Evolutionary conservation across 176 grass and related monocot genomes (phyloP), one percentile per base, ranked within the genome.

Genomic region (Triticum dicoccoides): DNA sequence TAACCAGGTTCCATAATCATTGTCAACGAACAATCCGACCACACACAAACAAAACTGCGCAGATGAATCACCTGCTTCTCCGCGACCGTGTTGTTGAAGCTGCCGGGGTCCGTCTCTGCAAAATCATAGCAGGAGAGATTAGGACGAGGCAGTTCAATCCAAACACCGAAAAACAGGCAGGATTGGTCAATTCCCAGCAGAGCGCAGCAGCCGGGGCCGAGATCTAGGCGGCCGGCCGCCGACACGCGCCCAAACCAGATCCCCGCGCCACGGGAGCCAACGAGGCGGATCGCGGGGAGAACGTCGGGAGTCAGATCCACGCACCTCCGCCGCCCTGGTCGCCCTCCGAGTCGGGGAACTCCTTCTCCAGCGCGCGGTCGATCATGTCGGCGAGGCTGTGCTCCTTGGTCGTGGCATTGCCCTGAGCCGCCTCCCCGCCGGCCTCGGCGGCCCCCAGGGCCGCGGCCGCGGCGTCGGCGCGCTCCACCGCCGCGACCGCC

Each of bases 331-430:
- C 90, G 77, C 85, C 89, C 92, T 98, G 96, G 73, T 98, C 93
- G 79, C 86, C 89, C 80, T 95, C 93, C 24, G 96, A 94, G 71
- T 98, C 96, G 39, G 96, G 89, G 84, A 98, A 98, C 87, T 98
- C 96, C 79, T 98, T 98, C 90, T 96, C 91, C 34, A 98, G 96
- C 69, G 96, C 96, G 67, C 96, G 93, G 88, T 98, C 96, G 82
- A 98, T 96, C 88, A 98, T 98, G 59, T 98, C 96, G 29, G 96
- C 96, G 70, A 98, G 82, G 82, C 91, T 96, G 70, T 85, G 87
- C 62, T 95, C 92, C 81, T 89, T 91, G 66, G 47, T 80, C 61
- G 95, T 97, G 41, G 66, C 90, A 92, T 95, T 95, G 79, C 78
- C 82, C 32, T 54, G 73, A 2, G 56, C 70, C 32, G 63, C 87